Conservation (phyloP, 352 stramenopile species). For the Stramenopiles sp. region DNA sequence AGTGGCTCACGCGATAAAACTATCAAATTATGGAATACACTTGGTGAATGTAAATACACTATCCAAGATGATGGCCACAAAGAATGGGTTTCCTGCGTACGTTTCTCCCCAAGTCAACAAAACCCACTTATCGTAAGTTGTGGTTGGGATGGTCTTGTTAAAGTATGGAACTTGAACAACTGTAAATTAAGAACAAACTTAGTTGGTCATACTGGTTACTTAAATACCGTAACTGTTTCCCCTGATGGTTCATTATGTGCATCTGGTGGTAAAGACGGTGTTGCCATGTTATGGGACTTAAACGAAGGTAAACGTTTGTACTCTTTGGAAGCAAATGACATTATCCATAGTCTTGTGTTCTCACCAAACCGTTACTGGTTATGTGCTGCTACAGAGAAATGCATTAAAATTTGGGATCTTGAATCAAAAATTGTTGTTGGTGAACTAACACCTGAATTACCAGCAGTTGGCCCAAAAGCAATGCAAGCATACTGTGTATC, state of each 20-base stretch:
- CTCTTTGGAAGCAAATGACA: constrained; percentile 89
- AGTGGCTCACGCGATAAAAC: constrained; percentile 95
- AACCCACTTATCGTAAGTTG: constrained; percentile 94
- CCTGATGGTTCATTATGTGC: constrained; percentile 97
- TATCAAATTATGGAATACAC: constrained; percentile 99
- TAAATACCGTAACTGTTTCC: constrained; percentile 99
- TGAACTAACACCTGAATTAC: constrained; percentile 76
- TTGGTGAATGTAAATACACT: constrained; percentile 98
- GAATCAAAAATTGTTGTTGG: constrained; percentile 97
- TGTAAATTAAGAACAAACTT: constrained; percentile 98
- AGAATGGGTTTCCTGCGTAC: constrained; percentile 98
- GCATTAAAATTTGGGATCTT: constrained; percentile 99
- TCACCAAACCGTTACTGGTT: constrained; percentile 99
- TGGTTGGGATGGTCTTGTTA: constrained; percentile 99
- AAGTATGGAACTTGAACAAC: constrained; percentile 97
- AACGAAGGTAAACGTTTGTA: constrained; percentile 99
- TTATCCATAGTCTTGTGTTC: constrained; percentile 91
- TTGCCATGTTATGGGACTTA: constrained; percentile 98
- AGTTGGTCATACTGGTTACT: constrained; percentile 93
- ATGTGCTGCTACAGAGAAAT: constrained; percentile 87
- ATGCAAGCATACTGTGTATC: constrained; percentile 84
- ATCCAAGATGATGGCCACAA: constrained; percentile 94
- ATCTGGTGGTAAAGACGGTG: constrained; percentile 97
- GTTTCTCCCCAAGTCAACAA: constrained; percentile 85
- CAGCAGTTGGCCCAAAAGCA: constrained; percentile 71